Evolutionary conservation across 2,329 filamentous ascomycete species (phyloP), one percentile per base, ranked within the genome.

Genomic region (Lanzia echinophila): DNA sequence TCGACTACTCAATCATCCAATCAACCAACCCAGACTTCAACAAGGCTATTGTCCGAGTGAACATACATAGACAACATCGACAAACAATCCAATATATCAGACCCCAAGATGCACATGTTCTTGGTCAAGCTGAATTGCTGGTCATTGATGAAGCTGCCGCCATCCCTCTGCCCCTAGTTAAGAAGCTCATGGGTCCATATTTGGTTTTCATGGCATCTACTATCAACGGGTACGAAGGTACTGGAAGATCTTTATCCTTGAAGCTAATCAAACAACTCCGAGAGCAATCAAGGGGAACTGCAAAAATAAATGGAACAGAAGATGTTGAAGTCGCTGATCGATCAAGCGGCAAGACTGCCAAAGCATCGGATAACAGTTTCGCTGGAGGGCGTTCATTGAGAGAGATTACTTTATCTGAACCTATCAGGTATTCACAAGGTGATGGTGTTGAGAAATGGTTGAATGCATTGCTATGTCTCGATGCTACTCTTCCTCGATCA

Each of bases 1-100:
- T 90, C 63, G 94, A 99, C 68, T 99, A 99, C 73, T 95, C 90
- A 51, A 97, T 99, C 62, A 90, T 97, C 54, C 94, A 99, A 68
- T 96, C 91, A 1, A 97, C 92, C 3, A 96, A 99, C 70, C 92
- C 94, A 0, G 92, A 96, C 62, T 96, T 97, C 76, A 96, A 97
- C 78, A 99, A 99, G 75, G 94, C 94, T 3, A 95, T 99, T 67
- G 94, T 99, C 19, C 81, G 94, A 50, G 94, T 99, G 61, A 97
- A 99, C 72, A 84, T 99, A 47, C 90, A 97, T 73, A 80, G 91
- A 59, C 86, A 95, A 65, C 94, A 99, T 73, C 84, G 94, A 43
- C 94, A 99, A 72, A 97, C 94, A 0, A 99, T 99, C 47, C 94
- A 99, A 70, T 99, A 99, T 69, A 96, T 99, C 61, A 87, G 95